Percentiles rank a stretch among this genome's conserved stretches.
These are phyloP conservation scores for Picea glauca DNA, from an alignment of 75 land plant genomes.

Conservation along the genomic window DNA sequence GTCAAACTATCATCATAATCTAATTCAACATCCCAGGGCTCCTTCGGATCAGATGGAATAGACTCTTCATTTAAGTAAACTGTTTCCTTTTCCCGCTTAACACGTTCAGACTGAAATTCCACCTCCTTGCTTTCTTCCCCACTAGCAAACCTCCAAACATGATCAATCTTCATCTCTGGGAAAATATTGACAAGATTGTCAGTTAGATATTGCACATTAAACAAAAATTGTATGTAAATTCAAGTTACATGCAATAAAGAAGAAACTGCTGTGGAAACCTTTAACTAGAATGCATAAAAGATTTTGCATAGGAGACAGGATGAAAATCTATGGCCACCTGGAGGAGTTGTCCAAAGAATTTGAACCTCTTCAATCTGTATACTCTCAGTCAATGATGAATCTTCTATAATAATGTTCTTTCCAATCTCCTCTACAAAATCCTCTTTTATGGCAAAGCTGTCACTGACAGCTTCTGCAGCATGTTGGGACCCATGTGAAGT, in stretches of 20 bases:
- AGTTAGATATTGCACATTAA: slow-evolving; percentile 5
- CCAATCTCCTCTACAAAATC: slow-evolving; percentile 1
- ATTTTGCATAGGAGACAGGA: slow-evolving; percentile 3
- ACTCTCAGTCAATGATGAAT: not conserved
- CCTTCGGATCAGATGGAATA: slow-evolving; percentile 80
- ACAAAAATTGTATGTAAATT: not conserved
- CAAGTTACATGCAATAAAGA: not conserved
- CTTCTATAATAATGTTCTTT: not conserved
- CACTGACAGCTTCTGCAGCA: not conserved
- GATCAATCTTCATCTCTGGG: slow-evolving; percentile 55
- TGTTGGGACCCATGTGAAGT: slow-evolving; percentile 13
- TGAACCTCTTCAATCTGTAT: slow-evolving; percentile 28
- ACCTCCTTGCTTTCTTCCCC: slow-evolving; percentile 91
- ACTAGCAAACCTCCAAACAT: slow-evolving; percentile 53
- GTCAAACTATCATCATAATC: slow-evolving; percentile 89
- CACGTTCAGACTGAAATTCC: slow-evolving; percentile 61
- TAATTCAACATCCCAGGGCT: slow-evolving; percentile 86
- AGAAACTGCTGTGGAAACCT: not conserved
- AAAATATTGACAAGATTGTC: slow-evolving; percentile 1
- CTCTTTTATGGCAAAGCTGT: not conserved
- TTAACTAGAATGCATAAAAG: not conserved
- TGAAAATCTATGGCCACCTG: slow-evolving; percentile 42
- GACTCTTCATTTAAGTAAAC: slow-evolving; percentile 30
- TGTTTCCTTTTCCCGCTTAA: slow-evolving; percentile 65
- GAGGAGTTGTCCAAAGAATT: slow-evolving; percentile 59